Base-by-base conservation (phyloP, 2,329 filamentous ascomycete genomes). In the Daldinia sp. region DNA sequence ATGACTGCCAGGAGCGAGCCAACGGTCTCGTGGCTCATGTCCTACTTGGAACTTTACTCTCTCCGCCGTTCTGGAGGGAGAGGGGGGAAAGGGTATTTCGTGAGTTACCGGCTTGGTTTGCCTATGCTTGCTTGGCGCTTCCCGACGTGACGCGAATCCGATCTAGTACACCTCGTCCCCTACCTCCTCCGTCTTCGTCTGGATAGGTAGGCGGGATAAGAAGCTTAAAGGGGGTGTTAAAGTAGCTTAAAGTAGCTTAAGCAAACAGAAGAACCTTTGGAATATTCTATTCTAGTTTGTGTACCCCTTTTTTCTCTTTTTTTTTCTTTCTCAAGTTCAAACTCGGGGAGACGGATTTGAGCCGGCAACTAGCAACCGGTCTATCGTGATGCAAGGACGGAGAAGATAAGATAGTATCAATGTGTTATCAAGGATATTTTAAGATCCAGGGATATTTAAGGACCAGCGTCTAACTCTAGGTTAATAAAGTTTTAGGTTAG, bases 1-100 rank as follows among this genome's bases (percentile, higher is more conserved):
- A 87, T 85, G 75, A 78, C 78, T 71, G 84, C 84, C 73, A 87
- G 82, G 71, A 87, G 79, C 67, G 81, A 81, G 71, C 85, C 85
- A 72, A 87, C 83, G 50, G 84, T 84, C 73, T 85, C 81, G 73
- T 76, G 72, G 74, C 75, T 79, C 73, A 79, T 77, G 70, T 71
- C 73, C 68, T 65, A 37, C 39, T 11, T 27, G 25, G 8, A 48
- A 9, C 8, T 55, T 55, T 43, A 21, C 52, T 39, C 60, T 51
- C 27, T 45, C 34, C 43, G 47, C 51, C 49, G 48, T n/a, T n/a
- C n/a, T n/a, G n/a, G n/a, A n/a, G n/a, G n/a, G n/a, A 19, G 35
- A 37, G 23, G 48, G 49, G 32, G 45, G 34, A 41, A 34, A 52
- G 27, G 15, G 34, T 30, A 23, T n/a, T 25, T 29, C 13, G 30